Evolutionary conservation across 768 basidiomycete genomes (phyloP).

Genomic region (Lactarius deliciosus): DNA sequence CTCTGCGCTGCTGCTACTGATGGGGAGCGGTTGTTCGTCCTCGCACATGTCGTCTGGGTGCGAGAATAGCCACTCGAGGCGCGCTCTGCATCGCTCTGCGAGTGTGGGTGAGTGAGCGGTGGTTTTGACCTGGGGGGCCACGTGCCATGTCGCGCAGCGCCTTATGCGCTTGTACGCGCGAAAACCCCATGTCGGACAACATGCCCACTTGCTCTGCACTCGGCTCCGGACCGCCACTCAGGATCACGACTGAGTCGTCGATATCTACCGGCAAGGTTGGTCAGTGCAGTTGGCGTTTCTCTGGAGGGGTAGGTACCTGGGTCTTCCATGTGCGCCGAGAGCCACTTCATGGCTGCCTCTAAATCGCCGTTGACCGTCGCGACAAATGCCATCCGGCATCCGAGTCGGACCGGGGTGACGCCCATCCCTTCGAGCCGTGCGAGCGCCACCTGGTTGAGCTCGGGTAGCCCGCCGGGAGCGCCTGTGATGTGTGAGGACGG

Average conservation of each 20-base stretch:
- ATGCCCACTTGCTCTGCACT: conserved; percentile 66
- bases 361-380: conserved; percentile 78
- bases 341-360: conserved; percentile 92
- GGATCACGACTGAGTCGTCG: conserved; percentile 64
- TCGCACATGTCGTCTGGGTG: too few relatives aligned
- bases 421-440: conserved; percentile 85
- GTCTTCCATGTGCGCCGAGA: conserved; percentile 95
- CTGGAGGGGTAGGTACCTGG: conserved; percentile 49
- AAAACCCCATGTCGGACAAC: conserved; percentile 32
- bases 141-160: conserved; percentile 83
- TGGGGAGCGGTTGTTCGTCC: conserved; percentile 31
- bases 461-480: conserved; percentile 39
- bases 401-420: conserved; percentile 79
- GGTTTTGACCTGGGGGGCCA: conserved; percentile 17
- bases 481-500: too few relatives aligned
- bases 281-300: too few relatives aligned
- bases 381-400: conserved; percentile 85
- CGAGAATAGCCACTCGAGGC: too few relatives aligned
- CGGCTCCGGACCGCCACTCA: conserved; percentile 50
- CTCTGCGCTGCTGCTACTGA: not conserved
- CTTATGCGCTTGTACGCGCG: conserved; percentile 74
- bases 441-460: conserved; percentile 75
- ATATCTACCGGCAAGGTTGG: conserved; percentile 57
- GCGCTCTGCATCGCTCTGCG: too few relatives aligned
- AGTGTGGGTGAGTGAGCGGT: too few relatives aligned